Conservation (phyloP, 2,329 filamentous ascomycete genomes). For the Aspergillus niger region DNA sequence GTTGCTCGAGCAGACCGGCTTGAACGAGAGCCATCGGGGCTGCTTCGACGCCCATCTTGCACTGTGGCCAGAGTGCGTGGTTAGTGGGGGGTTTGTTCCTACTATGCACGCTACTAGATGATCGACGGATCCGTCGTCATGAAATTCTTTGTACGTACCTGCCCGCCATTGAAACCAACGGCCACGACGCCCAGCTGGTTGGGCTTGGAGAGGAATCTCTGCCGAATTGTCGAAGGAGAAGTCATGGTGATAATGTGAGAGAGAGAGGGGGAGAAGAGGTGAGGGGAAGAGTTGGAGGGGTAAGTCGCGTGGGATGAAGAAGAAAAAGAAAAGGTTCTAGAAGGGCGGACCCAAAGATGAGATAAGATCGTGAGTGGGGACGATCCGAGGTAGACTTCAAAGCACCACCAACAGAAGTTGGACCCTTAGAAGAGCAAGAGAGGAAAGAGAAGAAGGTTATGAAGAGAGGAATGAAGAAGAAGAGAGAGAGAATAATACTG, state of each 20-base stretch:
- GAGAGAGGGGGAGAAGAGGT: neutral
- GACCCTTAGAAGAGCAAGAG: slow-evolving; percentile 11
- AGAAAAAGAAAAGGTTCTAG: slow-evolving; percentile 17
- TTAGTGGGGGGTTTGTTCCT: neutral
- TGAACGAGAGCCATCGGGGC: slow-evolving; percentile 87
- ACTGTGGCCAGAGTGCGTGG: slow-evolving; percentile 52
- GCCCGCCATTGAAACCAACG: slow-evolving; percentile 93
- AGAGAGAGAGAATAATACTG: neutral
- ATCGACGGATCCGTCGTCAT: slow-evolving; percentile 16
- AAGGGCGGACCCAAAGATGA: slow-evolving; percentile 28
- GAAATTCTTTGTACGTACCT: slow-evolving; percentile 61
- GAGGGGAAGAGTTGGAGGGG: slow-evolving; percentile 8
- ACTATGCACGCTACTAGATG: slow-evolving; percentile 3
- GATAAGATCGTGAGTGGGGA: slow-evolving; percentile 17
- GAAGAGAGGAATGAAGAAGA: slow-evolving; percentile 5
- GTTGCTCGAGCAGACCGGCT: slow-evolving; percentile 79
- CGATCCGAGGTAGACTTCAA: slow-evolving; percentile 4
- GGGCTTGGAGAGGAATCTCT: slow-evolving; percentile 77
- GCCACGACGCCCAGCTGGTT: slow-evolving; percentile 88
- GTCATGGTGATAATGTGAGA: slow-evolving; percentile 47
- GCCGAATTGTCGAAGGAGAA: slow-evolving; percentile 58
- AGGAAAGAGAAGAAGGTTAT: neutral
- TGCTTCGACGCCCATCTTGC: slow-evolving; percentile 88
- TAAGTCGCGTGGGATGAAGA: slow-evolving; percentile 1
- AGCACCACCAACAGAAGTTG: no score